Evolutionary conservation across 495 filamentous ascomycete species (phyloP).

Genomic region (Bacidia gigantensis): DNA sequence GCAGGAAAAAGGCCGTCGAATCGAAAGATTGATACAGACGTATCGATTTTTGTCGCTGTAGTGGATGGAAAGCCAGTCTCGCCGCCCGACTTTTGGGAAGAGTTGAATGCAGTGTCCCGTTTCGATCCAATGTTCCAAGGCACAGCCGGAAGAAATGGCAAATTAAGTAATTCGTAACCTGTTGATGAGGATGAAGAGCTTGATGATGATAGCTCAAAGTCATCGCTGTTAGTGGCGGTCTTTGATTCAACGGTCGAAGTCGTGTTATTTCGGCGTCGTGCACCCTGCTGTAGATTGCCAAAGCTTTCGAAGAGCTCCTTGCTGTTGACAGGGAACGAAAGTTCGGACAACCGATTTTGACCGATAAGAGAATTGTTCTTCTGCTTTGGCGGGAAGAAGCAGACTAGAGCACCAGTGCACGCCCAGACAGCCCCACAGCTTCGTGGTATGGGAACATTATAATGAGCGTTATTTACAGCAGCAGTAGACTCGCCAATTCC

Average conservation of each 20-base stretch:
- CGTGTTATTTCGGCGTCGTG: conserved; percentile 35
- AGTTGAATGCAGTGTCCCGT: conserved; percentile 35
- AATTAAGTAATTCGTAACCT: conserved; percentile 30
- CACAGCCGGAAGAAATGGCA: conserved; percentile 39
- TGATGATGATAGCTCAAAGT: conserved; percentile 52
- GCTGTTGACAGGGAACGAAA: conserved; percentile 44
- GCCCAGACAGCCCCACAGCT: conserved; percentile 67
- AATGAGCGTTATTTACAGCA: conserved; percentile 49
- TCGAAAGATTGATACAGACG: conserved; percentile 56
- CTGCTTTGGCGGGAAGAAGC: conserved; percentile 76
- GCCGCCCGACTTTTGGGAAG: conserved; percentile 42
- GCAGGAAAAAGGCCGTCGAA: conserved; percentile 55
- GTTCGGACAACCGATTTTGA: conserved; percentile 45
- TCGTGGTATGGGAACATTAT: conserved; percentile 62
- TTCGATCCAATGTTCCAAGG: conserved; percentile 31
- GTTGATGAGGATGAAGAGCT: conserved; percentile 55
- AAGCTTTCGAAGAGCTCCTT: conserved; percentile 70
- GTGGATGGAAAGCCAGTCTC: conserved; percentile 23
- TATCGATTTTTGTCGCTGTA: conserved; percentile 28
- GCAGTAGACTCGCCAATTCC: conserved; percentile 40
- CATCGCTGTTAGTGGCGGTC: conserved; percentile 41
- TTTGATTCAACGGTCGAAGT: conserved; percentile 25
- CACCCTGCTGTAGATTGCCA: conserved; percentile 56
- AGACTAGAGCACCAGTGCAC: conserved; percentile 63
- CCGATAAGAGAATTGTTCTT: conserved; percentile 52